Base-by-base conservation (phyloP, 2,329 filamentous ascomycete species). In the Pseudohalonectria lignicola region DNA sequence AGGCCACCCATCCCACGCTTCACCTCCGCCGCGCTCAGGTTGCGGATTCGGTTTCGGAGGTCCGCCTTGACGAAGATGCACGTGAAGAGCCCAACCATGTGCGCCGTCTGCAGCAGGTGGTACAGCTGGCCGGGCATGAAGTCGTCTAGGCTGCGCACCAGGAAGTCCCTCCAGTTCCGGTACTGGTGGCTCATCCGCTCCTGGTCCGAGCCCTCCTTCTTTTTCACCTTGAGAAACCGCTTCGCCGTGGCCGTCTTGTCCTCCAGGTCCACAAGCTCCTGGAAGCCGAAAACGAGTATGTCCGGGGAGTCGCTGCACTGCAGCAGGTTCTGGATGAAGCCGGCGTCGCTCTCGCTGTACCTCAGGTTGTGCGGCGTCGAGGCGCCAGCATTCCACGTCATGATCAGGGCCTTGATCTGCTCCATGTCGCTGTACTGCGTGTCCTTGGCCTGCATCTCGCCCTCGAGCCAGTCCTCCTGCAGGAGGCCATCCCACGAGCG, bases 331-430 rank as follows among this genome's bases (percentile, higher is more conserved):
- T 79, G 77, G 52, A 96, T 83, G 56, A 96, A 96, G 31, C 71
- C 69, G 10, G 75, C 74, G 50, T 94, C 86, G 38, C 74, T 64
- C 21, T 76, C 71, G 2, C 76, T 76, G 45, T 84, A 76, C 39
- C 83, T 74, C 25, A 96, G 65, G 51, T 80, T 84, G 41, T 78
- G 79, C 0, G 92, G 92, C n/a, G 92, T 94, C 13, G 82, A 82
- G n/a, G 92, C 92, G 2, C 92, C 92, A 2, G 88, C 90, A 55
- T 98, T 98, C 92, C 92, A 98, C 0, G 88, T 95, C 66, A 96
- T 72, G 19, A 94, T 76, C 28, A 86, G 66, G 11, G 84, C 79
- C 35, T 77, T 81, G 41, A 96, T 67, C 49, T 93, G 80, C 29
- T 87, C 73, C 56, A 96, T 94, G 20, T 75, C 71, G 63, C 88